Conservation (phyloP, 148 eudicot genomes). For the Chenopodium berlandieri region DNA sequence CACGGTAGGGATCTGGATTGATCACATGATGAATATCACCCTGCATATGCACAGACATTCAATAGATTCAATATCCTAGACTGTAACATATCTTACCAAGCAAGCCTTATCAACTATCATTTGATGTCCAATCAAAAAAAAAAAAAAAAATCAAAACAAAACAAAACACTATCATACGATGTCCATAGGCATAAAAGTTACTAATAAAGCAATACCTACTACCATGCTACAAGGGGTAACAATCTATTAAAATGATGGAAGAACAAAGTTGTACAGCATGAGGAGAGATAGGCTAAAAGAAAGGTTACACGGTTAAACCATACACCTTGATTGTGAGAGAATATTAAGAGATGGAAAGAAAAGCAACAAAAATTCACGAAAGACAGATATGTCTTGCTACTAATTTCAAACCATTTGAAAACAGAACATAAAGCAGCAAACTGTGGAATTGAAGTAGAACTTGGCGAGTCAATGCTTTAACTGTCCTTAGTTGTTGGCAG, state of each 20-base stretch:
- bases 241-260: neutral
- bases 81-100: neutral
- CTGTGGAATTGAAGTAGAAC: neutral
- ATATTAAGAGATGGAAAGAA: neutral
- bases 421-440: neutral
- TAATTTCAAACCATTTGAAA: neutral
- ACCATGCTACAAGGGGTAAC: neutral
- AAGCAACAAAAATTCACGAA: neutral
- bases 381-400: neutral
- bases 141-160: neutral
- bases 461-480: neutral
- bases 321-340: neutral
- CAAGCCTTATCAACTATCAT: neutral
- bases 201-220: too few species aligned
- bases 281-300: neutral
- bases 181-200: too few species aligned
- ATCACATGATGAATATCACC: constrained; percentile 95
- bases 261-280: neutral
- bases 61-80: neutral
- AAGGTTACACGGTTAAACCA: neutral
- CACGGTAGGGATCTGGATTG: constrained; percentile 95
- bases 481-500: neutral
- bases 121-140: too few species aligned
- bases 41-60: constrained; percentile 36
- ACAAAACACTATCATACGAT: too few species aligned